These are phyloP conservation scores for Globisporangium parvum DNA, from an alignment of 352 stramenopile genomes.

Conservation along the genomic window DNA sequence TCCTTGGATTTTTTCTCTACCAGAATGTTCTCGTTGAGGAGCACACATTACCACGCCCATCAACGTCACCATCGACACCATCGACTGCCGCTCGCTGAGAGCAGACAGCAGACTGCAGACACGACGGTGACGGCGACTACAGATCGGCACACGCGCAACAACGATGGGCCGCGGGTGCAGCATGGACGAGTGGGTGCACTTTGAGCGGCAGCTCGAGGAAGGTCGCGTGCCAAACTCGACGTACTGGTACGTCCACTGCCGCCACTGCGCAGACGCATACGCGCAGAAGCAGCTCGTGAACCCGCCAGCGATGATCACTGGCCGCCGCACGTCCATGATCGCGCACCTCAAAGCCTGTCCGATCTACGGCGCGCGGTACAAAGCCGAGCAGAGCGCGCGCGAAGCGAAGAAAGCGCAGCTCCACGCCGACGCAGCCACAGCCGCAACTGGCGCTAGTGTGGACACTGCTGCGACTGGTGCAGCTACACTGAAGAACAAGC, in stretches of 20 bases:
- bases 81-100: no score
- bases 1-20: no score
- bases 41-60: no score
- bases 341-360: slow-evolving; percentile 71
- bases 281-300: slow-evolving; percentile 65
- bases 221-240: slow-evolving; percentile 70
- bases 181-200: slow-evolving; percentile 82
- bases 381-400: slow-evolving; percentile 35
- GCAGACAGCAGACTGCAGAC: no score
- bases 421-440: neutral
- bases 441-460: neutral
- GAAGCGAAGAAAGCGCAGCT: slow-evolving; percentile 18
- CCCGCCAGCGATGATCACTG: slow-evolving; percentile 49
- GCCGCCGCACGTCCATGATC: slow-evolving; percentile 67
- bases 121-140: no score
- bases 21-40: no score
- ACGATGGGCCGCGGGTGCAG: slow-evolving; percentile 64
- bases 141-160: no score
- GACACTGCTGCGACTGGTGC: slow-evolving; percentile 4
- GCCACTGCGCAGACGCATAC: slow-evolving; percentile 56
- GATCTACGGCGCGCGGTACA: slow-evolving; percentile 63
- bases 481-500: slow-evolving; percentile 23
- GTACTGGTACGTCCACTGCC: slow-evolving; percentile 79
- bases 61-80: no score
- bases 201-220: slow-evolving; percentile 58